Conservation (phyloP, 139 green algal species). For the Asterochloris sp. region DNA sequence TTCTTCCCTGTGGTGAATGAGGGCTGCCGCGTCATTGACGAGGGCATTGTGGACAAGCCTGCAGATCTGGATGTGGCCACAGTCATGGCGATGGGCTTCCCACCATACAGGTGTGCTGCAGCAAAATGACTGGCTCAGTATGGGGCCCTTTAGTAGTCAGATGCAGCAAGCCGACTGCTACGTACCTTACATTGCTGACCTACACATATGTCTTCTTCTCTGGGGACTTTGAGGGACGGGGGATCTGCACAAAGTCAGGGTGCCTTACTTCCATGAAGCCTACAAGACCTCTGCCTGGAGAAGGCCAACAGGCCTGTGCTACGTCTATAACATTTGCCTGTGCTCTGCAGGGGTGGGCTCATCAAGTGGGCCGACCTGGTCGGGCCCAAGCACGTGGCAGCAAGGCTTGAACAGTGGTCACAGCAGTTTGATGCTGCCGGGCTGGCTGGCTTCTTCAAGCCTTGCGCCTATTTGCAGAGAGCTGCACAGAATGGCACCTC, state of each 20-base stretch:
- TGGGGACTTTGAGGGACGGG: too few species aligned
- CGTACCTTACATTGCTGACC: too few species aligned
- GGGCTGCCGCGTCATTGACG: slow-evolving; percentile 77
- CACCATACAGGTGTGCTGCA: slow-evolving; percentile 59
- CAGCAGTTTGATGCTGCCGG: slow-evolving; percentile 26
- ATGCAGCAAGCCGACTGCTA: too few species aligned
- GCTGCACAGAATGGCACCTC: slow-evolving; percentile 45
- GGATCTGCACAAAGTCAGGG: too few species aligned
- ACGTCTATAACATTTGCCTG: not conserved
- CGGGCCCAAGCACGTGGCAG: slow-evolving; percentile 43
- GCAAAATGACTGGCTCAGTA: not conserved
- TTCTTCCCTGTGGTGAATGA: slow-evolving; percentile 98
- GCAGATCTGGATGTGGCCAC: slow-evolving; percentile 94
- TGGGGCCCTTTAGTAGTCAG: too few species aligned
- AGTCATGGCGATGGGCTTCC: slow-evolving; percentile 98
- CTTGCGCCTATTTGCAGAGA: slow-evolving; percentile 73
- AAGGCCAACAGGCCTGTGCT: too few species aligned
- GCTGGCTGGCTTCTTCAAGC: slow-evolving; percentile 80
- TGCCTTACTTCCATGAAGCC: too few species aligned
- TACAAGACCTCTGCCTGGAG: too few species aligned
- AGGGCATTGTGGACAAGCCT: slow-evolving; percentile 95
- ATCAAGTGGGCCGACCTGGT: slow-evolving; percentile 90
- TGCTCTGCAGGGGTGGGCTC: slow-evolving; percentile 42
- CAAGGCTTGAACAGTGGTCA: slow-evolving; percentile 29
- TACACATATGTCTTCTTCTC: too few species aligned